Evolutionary conservation across 2,329 filamentous ascomycete species (phyloP).

Genomic region (Hymenoscyphus repandus): DNA sequence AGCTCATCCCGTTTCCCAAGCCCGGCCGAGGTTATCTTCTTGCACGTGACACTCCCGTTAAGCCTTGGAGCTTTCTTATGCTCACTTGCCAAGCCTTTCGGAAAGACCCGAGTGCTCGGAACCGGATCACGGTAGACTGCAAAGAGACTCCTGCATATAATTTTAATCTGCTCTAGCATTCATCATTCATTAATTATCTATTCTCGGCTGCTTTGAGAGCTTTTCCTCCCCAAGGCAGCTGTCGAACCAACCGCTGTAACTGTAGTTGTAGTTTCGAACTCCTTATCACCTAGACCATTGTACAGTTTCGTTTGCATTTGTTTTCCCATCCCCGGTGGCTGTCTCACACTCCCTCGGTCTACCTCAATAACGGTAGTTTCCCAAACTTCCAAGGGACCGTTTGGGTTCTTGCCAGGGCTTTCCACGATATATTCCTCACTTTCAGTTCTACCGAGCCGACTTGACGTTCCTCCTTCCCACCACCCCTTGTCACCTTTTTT

Average conservation of each 20-base stretch:
- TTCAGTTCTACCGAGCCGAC: constrained; percentile 12
- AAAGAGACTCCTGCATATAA: too few relatives aligned
- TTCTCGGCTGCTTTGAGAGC: too few relatives aligned
- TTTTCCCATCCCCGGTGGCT: neutral
- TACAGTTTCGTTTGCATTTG: neutral
- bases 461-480: constrained; percentile 16
- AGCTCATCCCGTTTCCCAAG: neutral
- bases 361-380: constrained; percentile 19
- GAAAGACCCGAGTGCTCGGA: too few relatives aligned
- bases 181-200: too few relatives aligned
- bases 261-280: neutral
- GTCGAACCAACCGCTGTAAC: neutral
- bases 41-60: too few relatives aligned
- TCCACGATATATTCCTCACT: constrained; percentile 21
- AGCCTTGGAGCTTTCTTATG: too few relatives aligned
- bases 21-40: too few relatives aligned
- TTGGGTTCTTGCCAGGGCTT: neutral
- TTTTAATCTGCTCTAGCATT: too few relatives aligned
- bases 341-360: constrained; percentile 9
- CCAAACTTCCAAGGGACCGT: constrained; percentile 22
- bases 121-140: too few relatives aligned
- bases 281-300: neutral
- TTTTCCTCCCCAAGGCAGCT: too few relatives aligned
- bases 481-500: constrained; percentile 10
- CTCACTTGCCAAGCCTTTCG: too few relatives aligned